Base-by-base conservation (phyloP, 805 yeast genomes). In the Candida xiaguanensis region DNA sequence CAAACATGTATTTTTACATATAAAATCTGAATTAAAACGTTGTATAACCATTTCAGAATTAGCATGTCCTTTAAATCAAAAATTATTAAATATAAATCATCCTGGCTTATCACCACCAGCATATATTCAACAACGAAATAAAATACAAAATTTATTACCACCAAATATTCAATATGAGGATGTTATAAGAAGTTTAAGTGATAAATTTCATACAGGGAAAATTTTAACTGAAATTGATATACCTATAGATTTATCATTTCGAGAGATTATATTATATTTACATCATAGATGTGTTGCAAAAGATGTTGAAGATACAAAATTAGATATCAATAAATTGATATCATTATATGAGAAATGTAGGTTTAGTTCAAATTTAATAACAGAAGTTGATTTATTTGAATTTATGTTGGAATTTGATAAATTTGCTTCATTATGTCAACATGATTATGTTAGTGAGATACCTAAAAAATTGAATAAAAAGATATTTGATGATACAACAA, bases 321-420 rank as follows among this genome's bases (percentile, higher is more conserved):
- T 51, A 9, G 48, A 55, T 20, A 30, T 52, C 3, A 40, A 37
- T 3, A 31, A 47, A 17, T 46, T 64, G 28, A 62, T 79, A 3
- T 65, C 63, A 3, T 56, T 76, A 11, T 89, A 87, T 61, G 96
- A 89, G 48, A 63, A 66, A 36, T 67, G 82, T 26, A 66, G 87
- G 43, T 89, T 79, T 57, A 75, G 91, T 5, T 84, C 85, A 2
- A 57, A 66, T 14, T 68, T 77, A 13, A 76, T 87, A 13, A 59
- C 73, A 1, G 79, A 81, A 46, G 65, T 62, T 3, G 82, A 82
- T 29, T 78, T 89, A 51, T 58, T 76, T 20, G 71, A 65, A 30
- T 79, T 86, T 51, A 75, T 88, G 68, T 68, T 56, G 25, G 53
- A 48, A 24, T 51, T 54, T 36, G 53, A 50, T 17, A 50, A 47